phyloP scores from a whole-genome alignment of 2,329 filamentous ascomycete genomes.

The Colletotrichum lini region DNA sequence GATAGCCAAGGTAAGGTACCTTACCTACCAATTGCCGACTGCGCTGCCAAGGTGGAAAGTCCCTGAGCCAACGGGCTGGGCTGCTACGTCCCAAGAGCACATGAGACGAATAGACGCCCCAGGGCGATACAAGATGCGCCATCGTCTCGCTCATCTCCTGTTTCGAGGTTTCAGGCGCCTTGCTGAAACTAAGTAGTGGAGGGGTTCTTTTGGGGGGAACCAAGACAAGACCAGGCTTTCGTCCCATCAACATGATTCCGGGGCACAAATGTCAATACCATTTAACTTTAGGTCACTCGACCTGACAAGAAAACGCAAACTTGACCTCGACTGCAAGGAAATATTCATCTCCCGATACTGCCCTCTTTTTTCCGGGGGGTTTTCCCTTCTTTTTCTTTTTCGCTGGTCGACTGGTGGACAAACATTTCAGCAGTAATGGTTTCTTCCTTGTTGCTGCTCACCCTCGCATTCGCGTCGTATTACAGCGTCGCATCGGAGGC shows the following conservation, averaged over 20 bases:
- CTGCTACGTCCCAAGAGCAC: slow-evolving; percentile 20
- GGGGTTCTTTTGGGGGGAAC: slow-evolving; percentile 12
- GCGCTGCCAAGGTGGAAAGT: neutral
- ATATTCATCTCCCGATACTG: neutral
- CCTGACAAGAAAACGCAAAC: neutral
- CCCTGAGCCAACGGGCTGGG: neutral
- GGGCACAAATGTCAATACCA: neutral
- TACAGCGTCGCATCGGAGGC: slow-evolving; percentile 21
- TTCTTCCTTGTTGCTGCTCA: neutral
- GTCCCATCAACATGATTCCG: slow-evolving; percentile 1
- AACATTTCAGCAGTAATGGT: slow-evolving; percentile 6
- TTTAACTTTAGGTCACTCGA: slow-evolving; percentile 10
- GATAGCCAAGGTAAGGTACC: neutral
- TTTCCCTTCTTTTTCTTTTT: neutral
- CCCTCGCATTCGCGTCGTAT: slow-evolving; percentile 19
- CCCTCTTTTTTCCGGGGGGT: neutral
- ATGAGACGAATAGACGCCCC: slow-evolving; percentile 30
- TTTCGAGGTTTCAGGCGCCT: slow-evolving; percentile 31
- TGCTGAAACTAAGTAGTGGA: slow-evolving; percentile 32
- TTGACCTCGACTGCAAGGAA: neutral
- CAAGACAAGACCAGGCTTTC: slow-evolving; percentile 18
- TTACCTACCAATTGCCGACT: neutral
- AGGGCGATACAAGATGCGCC: neutral
- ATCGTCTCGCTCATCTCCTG: slow-evolving; percentile 20
- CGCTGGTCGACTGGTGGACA: neutral